These are phyloP conservation scores for Petunia secreta DNA, from an alignment of 257 asterid genomes.

Conservation along the genomic window DNA sequence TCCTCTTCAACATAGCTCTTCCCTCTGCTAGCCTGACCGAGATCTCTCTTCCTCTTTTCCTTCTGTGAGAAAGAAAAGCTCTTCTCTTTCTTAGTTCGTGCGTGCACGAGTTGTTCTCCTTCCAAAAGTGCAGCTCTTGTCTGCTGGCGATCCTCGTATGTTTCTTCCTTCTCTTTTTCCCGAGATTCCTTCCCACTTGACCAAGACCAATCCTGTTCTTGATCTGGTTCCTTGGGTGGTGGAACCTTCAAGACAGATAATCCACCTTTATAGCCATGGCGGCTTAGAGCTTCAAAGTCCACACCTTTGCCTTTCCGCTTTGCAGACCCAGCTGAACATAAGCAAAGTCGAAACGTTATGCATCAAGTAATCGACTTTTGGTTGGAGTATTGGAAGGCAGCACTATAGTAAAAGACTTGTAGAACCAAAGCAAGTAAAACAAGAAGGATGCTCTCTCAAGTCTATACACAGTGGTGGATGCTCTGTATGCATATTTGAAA, in stretches of 20 bases:
- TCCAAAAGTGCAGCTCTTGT: constrained; percentile 61
- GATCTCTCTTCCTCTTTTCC: constrained; percentile 93
- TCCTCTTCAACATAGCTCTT: constrained; percentile 98
- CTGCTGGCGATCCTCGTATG: constrained; percentile 69
- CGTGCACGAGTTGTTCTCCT: constrained; percentile 63
- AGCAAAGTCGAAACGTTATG: background rate
- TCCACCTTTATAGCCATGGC: constrained; percentile 89
- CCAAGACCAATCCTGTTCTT: constrained; percentile 86
- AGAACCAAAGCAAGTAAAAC: background rate
- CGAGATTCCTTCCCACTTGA: constrained; percentile 64
- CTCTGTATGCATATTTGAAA: background rate
- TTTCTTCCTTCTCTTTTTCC: constrained; percentile 63
- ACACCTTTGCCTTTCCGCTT: constrained; percentile 69
- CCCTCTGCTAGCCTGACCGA: constrained; percentile 94
- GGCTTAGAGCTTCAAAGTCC: constrained; percentile 76
- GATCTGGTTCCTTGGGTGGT: constrained; percentile 67
- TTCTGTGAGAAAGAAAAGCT: constrained; percentile 79
- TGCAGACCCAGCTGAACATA: constrained; percentile 49
- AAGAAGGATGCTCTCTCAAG: background rate
- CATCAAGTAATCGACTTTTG: background rate
- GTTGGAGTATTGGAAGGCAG: background rate
- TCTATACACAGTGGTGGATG: background rate
- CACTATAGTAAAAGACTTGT: background rate
- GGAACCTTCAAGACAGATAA: constrained; percentile 83
- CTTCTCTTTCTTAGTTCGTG: constrained; percentile 54